These are phyloP conservation scores for Wickerhamiella sergipiensis DNA, from an alignment of 805 yeast genomes.

Conservation along the genomic window DNA sequence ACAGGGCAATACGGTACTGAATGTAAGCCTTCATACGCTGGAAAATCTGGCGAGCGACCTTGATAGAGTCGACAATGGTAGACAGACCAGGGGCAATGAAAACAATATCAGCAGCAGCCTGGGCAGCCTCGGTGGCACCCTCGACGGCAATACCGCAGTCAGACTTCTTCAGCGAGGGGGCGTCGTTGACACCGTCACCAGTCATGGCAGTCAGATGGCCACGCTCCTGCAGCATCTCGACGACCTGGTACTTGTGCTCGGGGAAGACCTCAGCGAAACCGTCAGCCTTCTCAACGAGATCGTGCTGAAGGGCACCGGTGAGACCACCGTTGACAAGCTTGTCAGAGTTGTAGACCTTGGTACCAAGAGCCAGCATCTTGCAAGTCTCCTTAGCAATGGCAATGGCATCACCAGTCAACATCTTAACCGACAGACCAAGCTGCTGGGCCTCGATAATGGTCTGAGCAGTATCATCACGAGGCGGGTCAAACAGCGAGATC, in stretches of 20 bases:
- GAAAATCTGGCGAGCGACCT: constrained; percentile 94
- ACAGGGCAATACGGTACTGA: constrained; percentile 94
- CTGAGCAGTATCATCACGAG: constrained; percentile 95
- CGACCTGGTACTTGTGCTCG: constrained; percentile 92
- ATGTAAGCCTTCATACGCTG: constrained; percentile 98
- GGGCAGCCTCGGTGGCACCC: constrained; percentile 95
- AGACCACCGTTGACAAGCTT: constrained; percentile 91
- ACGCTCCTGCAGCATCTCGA: constrained; percentile 87
- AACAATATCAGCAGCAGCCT: constrained; percentile 94
- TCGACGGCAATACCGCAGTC: constrained; percentile 95
- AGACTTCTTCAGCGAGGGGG: constrained; percentile 94
- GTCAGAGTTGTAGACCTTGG: constrained; percentile 93
- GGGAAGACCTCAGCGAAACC: constrained; percentile 99
- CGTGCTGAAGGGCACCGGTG: constrained; percentile 96
- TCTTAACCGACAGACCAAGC: constrained; percentile 90
- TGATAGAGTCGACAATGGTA: constrained; percentile 86
- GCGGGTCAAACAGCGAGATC: constrained; percentile 98
- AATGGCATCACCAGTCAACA: constrained; percentile 98
- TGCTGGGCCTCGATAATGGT: constrained; percentile 86
- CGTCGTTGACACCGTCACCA: constrained; percentile 99
- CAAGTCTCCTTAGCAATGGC: constrained; percentile 98
- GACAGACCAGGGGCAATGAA: constrained; percentile 92
- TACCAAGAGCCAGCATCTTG: constrained; percentile 93
- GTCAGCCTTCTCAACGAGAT: constrained; percentile 93
- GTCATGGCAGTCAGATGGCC: constrained; percentile 98